phyloP scores from a whole-genome alignment of 805 yeast species.

The Lachancea lanzarotensis region DNA sequence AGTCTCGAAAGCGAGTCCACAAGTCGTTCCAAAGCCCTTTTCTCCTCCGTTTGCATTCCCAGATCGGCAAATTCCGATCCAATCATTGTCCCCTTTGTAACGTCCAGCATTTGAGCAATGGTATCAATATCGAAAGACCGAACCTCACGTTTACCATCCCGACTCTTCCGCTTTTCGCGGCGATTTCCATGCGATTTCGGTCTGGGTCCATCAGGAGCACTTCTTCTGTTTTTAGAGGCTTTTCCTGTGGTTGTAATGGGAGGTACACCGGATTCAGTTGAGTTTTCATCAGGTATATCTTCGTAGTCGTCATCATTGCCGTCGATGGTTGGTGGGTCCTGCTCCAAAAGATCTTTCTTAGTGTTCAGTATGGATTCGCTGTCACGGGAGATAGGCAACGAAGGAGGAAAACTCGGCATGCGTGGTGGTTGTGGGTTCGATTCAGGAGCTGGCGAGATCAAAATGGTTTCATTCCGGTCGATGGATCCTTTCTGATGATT shows the following conservation, averaged over 20 bases:
- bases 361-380: background rate
- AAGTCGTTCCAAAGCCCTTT: constrained; percentile 72
- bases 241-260: background rate
- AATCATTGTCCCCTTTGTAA: constrained; percentile 37
- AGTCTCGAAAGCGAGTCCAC: constrained; percentile 79
- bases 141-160: constrained; percentile 9
- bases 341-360: too few species aligned
- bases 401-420: constrained; percentile 5
- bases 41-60: constrained; percentile 69
- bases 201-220: background rate
- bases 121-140: constrained; percentile 31
- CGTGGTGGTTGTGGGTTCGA: constrained; percentile 4
- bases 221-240: background rate
- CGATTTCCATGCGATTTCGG: background rate
- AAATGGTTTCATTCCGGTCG: constrained; percentile 2
- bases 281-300: constrained; percentile 13
- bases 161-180: constrained; percentile 2
- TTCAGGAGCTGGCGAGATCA: background rate
- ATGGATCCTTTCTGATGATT: constrained; percentile 1
- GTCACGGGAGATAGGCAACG: background rate
- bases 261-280: background rate
- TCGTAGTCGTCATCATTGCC: constrained; percentile 18
- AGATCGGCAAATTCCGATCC: constrained; percentile 64
- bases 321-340: background rate
- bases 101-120: constrained; percentile 32